These are phyloP conservation scores for Kodamaea laetipori DNA, from an alignment of 805 yeast species.

Conservation along the genomic window DNA sequence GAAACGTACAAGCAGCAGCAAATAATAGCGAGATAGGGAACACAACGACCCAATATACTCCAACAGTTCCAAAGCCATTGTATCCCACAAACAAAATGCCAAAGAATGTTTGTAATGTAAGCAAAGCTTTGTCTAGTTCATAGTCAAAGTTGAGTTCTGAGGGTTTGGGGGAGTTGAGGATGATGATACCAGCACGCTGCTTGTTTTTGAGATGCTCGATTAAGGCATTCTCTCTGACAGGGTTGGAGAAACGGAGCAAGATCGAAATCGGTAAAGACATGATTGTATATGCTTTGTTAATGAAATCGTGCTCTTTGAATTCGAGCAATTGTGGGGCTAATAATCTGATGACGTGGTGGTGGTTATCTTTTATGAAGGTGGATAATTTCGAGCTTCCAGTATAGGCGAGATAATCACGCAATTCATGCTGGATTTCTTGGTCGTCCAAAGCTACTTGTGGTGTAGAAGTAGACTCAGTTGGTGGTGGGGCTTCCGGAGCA, in stretches of 20 bases:
- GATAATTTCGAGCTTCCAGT: background rate
- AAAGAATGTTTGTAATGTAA: slow-evolving; percentile 31
- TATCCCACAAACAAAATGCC: slow-evolving; percentile 29
- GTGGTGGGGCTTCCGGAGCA: background rate
- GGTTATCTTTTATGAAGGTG: background rate
- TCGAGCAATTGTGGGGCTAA: slow-evolving; percentile 21
- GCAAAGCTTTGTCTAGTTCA: slow-evolving; percentile 21
- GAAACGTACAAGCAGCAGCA: slow-evolving; percentile 9
- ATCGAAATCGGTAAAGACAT: slow-evolving; percentile 27
- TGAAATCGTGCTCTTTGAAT: slow-evolving; percentile 14
- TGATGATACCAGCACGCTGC: background rate
- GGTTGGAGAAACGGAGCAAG: slow-evolving; percentile 32
- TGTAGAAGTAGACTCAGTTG: background rate
- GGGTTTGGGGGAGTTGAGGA: background rate
- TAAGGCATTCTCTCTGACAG: slow-evolving; percentile 30
- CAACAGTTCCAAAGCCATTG: slow-evolving; percentile 15
- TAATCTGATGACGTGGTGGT: slow-evolving; percentile 10
- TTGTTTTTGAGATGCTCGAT: slow-evolving; percentile 3
- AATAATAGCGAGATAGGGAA: slow-evolving; percentile 18
- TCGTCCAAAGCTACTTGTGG: slow-evolving; percentile 3
- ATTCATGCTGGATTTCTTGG: slow-evolving; percentile 10
- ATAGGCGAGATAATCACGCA: slow-evolving; percentile 14
- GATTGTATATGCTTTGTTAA: slow-evolving; percentile 17
- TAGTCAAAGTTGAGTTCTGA: slow-evolving; percentile 18
- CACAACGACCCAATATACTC: slow-evolving; percentile 14